phyloP scores from a whole-genome alignment of 352 stramenopile species.

The Blastocystis sp. region DNA sequence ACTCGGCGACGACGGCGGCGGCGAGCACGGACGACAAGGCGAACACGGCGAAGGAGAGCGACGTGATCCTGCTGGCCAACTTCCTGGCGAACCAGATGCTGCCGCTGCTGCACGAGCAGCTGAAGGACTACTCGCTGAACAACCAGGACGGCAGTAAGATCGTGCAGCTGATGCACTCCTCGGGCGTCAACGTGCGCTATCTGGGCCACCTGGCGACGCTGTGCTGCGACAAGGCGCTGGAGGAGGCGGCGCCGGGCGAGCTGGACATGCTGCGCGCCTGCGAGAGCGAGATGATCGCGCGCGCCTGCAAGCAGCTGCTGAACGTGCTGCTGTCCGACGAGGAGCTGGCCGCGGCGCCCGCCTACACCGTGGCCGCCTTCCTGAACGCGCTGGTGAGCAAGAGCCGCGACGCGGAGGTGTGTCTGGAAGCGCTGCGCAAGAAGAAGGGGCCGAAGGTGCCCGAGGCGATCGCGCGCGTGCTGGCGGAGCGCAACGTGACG shows the following conservation, averaged over 20 bases:
- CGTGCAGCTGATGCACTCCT: slow-evolving; percentile 55
- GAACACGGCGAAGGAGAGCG: slow-evolving; percentile 27
- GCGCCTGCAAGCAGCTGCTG: slow-evolving; percentile 55
- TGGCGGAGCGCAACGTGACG: slow-evolving; percentile 40
- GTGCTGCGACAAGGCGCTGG: slow-evolving; percentile 11
- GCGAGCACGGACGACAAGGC: slow-evolving; percentile 11
- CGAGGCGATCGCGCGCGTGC: neutral
- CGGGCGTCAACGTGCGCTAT: slow-evolving; percentile 59
- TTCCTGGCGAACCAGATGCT: slow-evolving; percentile 43
- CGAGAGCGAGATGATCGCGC: slow-evolving; percentile 64
- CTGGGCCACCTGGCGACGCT: slow-evolving; percentile 43
- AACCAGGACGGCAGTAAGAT: slow-evolving; percentile 65
- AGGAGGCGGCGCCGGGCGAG: neutral
- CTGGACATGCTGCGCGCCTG: slow-evolving; percentile 60
- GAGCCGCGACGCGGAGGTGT: slow-evolving; percentile 22
- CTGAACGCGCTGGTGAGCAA: slow-evolving; percentile 48
- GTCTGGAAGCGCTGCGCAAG: slow-evolving; percentile 43
- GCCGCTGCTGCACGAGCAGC: slow-evolving; percentile 12
- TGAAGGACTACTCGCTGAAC: slow-evolving; percentile 20
- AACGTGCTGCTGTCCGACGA: slow-evolving; percentile 32
- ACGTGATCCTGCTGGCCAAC: slow-evolving; percentile 65
- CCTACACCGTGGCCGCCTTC: slow-evolving; percentile 53
- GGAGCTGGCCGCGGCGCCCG: neutral
- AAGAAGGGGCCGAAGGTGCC: slow-evolving; percentile 18
- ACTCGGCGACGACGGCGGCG: neutral